These are phyloP conservation scores for Zygosaccharomyces sapae DNA, from an alignment of 1,139 yeast species.

Conservation along the genomic window DNA sequence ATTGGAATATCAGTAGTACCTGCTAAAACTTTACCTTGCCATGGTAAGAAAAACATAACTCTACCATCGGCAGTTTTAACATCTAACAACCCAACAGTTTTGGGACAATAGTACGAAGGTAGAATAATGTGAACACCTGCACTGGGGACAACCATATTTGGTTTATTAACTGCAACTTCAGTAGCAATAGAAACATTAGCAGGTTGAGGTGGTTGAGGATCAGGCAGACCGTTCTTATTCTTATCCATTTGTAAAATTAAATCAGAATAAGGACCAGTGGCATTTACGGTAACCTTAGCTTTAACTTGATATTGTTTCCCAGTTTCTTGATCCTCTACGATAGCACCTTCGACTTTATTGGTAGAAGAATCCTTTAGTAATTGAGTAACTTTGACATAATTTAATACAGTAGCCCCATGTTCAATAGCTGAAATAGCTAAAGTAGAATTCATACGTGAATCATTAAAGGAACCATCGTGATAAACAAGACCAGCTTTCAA, in stretches of 20 bases:
- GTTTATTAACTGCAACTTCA: conserved; percentile 34
- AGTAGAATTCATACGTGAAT: conserved; percentile 83
- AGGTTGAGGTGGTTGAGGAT: conserved; percentile 39
- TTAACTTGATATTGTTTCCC: conserved; percentile 55
- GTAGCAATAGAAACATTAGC: conserved; percentile 18
- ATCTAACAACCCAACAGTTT: conserved; percentile 82
- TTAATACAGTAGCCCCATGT: conserved; percentile 84
- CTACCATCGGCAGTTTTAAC: conserved; percentile 94
- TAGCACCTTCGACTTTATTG: conserved; percentile 67
- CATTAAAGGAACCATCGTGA: conserved; percentile 94
- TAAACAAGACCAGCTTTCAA: conserved; percentile 89
- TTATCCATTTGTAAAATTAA: conserved; percentile 81
- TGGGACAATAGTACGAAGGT: conserved; percentile 90
- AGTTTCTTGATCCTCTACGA: conserved; percentile 71
- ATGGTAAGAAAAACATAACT: conserved; percentile 94
- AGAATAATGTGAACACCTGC: conserved; percentile 90
- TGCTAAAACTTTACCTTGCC: conserved; percentile 98
- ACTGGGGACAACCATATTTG: conserved; percentile 84
- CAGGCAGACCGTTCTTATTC: conserved; percentile 61
- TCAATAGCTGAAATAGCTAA: conserved; percentile 82
- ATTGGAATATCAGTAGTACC: conserved; percentile 92
- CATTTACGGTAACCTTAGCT: conserved; percentile 79
- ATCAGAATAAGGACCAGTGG: conserved; percentile 94
- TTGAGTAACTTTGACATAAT: conserved; percentile 78
- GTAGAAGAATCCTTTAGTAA: conserved; percentile 59